Base-by-base conservation (phyloP, 2,329 filamentous ascomycete genomes). In the Blumeria graminis region DNA sequence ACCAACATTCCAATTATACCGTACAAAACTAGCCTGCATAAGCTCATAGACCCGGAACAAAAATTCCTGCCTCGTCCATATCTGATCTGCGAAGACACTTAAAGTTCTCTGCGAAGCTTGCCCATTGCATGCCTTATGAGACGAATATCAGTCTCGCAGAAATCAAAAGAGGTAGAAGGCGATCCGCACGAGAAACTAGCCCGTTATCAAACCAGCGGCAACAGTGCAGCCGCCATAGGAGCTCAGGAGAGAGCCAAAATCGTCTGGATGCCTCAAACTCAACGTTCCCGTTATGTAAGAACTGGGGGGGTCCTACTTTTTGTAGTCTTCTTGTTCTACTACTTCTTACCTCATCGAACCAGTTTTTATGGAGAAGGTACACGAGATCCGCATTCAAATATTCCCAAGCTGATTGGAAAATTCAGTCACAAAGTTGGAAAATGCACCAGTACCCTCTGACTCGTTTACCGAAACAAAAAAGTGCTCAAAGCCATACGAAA, bases 401-500 rank as follows among this genome's bases (percentile, higher is more conserved):
- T 13, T 0, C 38, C 11, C 34, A n/a, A 28, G 16, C 41, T 56
- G 34, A 38, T 41, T 50, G 16, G 51, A 6, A 5, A 50, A 39
- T 57, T 16, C 33, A 64, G 64, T 57, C 22, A 52, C 59, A 41
- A 58, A 56, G 48, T 59, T 63, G 57, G 60, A 57, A 18, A 66
- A 70, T 59, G 77, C 77, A 60, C 78, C 82, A 65, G 66, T 67
- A 1, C 73, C 77, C 36, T 69, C 74, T 55, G 79, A 86, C 64
- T 72, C 76, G 32, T 78, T 80, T 8, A 76, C 81, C 64, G 77
- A 77, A 62, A 81, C 84, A 61, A 74, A 77, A 46, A 84, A 79
- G 71, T 98, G 92, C 76, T 80, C 81, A 58, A 86, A 82, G 67
- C 87, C 92, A 45, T 82, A 77, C 71, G 86, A 87, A 64, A 81